phyloP scores from a whole-genome alignment of 73 alveolate genomes.

The Stentor roeselii region DNA sequence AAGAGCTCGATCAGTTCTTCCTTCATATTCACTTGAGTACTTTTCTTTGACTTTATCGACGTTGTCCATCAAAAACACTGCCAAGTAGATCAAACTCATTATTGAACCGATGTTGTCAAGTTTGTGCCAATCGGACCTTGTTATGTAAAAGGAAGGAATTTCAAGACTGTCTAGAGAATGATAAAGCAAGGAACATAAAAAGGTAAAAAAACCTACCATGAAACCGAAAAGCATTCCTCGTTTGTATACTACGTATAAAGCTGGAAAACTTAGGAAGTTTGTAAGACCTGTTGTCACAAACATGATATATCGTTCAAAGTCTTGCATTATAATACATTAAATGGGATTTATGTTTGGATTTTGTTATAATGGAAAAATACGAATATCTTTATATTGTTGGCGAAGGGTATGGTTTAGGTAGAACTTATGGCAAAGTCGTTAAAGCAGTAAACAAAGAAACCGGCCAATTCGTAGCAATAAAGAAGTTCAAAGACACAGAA shows the following conservation, averaged over 20 bases:
- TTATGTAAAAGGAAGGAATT: not conserved
- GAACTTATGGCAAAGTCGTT: constrained; percentile 36
- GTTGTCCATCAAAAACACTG: not conserved
- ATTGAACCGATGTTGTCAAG: constrained; percentile 10
- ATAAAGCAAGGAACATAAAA: not conserved
- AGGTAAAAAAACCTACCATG: not conserved
- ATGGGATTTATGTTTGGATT: no score
- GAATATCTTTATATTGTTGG: constrained; percentile 72
- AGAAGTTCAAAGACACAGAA: constrained; percentile 31
- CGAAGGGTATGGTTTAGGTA: no score
- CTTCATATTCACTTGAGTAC: not conserved
- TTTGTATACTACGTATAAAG: not conserved
- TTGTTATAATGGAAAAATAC: constrained; percentile 69
- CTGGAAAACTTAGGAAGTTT: not conserved
- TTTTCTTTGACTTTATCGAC: not conserved
- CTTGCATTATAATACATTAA: not conserved
- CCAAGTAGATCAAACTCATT: not conserved
- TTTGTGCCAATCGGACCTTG: not conserved
- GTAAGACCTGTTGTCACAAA: not conserved
- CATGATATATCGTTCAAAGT: not conserved
- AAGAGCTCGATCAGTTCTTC: not conserved
- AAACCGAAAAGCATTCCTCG: not conserved
- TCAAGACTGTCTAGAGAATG: not conserved
- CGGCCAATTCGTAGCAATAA: constrained; percentile 33
- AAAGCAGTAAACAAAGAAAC: constrained; percentile 32